A percentile compares a stretch with the other conserved stretches of the same genome.
Conservation (phyloP, 129 eudicot genomes). For the Logfia minima region DNA sequence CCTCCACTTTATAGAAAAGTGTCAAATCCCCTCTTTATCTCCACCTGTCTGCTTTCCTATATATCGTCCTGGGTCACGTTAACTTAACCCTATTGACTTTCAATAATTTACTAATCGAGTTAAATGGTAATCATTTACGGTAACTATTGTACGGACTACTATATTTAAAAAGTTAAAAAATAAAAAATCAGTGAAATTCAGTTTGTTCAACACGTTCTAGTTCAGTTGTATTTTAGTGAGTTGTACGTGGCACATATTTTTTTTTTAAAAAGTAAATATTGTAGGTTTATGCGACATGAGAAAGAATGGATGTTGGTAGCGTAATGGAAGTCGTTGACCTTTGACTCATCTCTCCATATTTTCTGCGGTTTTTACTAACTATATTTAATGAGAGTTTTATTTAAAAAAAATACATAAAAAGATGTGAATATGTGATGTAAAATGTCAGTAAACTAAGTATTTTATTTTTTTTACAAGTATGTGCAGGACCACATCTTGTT, state of each 20-base stretch:
- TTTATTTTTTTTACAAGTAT: not conserved
- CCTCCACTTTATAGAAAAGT: slow-evolving; percentile 22
- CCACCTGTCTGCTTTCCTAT: slow-evolving; percentile 20
- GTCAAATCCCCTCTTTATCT: slow-evolving; percentile 30
- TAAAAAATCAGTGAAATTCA: too few species aligned
- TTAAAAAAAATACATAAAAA: slow-evolving; percentile 19
- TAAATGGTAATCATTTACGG: too few species aligned
- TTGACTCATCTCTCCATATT: slow-evolving; percentile 34
- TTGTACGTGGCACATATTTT: too few species aligned
- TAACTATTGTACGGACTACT: too few species aligned
- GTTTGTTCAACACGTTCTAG: not conserved
- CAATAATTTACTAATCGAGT: not conserved
- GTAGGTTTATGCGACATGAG: not conserved
- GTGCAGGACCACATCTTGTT: slow-evolving; percentile 39
- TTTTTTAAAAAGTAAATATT: too few species aligned
- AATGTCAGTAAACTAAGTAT: slow-evolving; percentile 23
- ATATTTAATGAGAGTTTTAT: not conserved
- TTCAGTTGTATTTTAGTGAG: not conserved
- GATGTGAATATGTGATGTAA: slow-evolving; percentile 36
- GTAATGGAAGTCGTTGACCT: slow-evolving; percentile 33
- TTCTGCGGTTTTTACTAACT: slow-evolving; percentile 22
- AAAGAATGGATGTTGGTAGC: slow-evolving; percentile 36
- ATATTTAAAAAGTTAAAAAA: too few species aligned
- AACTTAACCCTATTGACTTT: slow-evolving; percentile 5
- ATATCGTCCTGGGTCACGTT: slow-evolving; percentile 1